Conservation (phyloP, 495 filamentous ascomycete genomes). For the Lasiosphaeris hirsuta region DNA sequence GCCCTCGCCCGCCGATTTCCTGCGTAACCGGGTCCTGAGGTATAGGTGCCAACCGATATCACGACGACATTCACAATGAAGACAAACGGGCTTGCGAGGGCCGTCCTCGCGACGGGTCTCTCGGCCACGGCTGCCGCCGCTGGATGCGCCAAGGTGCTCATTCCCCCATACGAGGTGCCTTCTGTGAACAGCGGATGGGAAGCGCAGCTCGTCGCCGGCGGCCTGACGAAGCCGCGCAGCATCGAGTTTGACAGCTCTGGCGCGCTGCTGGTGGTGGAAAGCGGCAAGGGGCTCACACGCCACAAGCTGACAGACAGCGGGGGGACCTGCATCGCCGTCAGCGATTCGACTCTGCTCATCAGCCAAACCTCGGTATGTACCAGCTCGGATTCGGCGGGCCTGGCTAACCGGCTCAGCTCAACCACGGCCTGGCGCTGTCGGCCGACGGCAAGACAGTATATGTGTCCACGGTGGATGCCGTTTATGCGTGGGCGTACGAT, state of each 20-base stretch:
- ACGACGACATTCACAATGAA: constrained; percentile 15
- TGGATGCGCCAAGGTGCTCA: constrained; percentile 31
- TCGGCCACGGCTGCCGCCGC: constrained; percentile 17
- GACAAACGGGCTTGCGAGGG: constrained; percentile 10
- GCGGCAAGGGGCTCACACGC: constrained; percentile 48
- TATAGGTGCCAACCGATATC: not conserved
- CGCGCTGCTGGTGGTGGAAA: constrained; percentile 55
- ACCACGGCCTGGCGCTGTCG: constrained; percentile 62
- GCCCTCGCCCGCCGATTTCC: not conserved
- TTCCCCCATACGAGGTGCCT: constrained; percentile 46
- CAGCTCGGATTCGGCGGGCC: not conserved
- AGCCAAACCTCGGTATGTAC: constrained; percentile 37
- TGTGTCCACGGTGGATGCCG: constrained; percentile 53
- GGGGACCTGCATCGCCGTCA: constrained; percentile 47
- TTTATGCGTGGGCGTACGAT: constrained; percentile 59
- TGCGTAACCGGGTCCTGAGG: not conserved
- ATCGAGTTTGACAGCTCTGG: constrained; percentile 57
- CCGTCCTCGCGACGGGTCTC: constrained; percentile 15
- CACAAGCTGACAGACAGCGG: constrained; percentile 49
- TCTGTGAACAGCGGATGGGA: constrained; percentile 53
- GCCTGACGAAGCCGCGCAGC: constrained; percentile 52
- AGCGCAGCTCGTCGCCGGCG: constrained; percentile 51
- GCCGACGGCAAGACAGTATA: constrained; percentile 58
- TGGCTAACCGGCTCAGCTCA: constrained; percentile 39
- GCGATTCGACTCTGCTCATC: constrained; percentile 37